These are phyloP conservation scores for Alternaria consortialis DNA, from an alignment of 2,329 filamentous ascomycete genomes.

Conservation along the genomic window DNA sequence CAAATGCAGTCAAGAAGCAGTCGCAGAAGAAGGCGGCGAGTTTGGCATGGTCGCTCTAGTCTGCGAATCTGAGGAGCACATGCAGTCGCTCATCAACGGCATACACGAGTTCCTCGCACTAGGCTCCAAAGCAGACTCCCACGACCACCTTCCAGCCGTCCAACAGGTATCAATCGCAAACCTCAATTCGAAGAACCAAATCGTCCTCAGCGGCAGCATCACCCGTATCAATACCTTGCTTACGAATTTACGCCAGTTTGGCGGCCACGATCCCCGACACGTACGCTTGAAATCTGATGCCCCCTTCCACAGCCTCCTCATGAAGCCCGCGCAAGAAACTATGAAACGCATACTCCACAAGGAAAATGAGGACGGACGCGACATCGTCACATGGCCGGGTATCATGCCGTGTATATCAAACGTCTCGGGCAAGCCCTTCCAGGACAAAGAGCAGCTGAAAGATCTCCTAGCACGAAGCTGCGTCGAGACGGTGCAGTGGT, in stretches of 20 bases:
- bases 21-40: conserved; percentile 74
- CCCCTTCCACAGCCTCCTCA: conserved; percentile 91
- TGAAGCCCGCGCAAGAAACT: conserved; percentile 81
- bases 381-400: conserved; percentile 79
- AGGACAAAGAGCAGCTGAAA: conserved; percentile 76
- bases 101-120: conserved; percentile 83
- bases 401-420: conserved; percentile 84
- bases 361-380: conserved; percentile 65
- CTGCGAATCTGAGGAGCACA: conserved; percentile 78
- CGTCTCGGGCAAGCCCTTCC: conserved; percentile 81
- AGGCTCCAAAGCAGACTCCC: conserved; percentile 72
- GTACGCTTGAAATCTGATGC: conserved; percentile 87
- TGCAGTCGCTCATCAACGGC: conserved; percentile 72
- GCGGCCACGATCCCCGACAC: conserved; percentile 88
- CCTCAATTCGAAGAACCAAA: conserved; percentile 95
- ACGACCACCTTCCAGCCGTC: conserved; percentile 75
- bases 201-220: conserved; percentile 89
- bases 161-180: conserved; percentile 92
- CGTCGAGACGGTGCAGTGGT: conserved; percentile 94
- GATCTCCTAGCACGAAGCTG: conserved; percentile 81
- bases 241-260: conserved; percentile 85
- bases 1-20: conserved; percentile 73
- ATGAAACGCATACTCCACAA: conserved; percentile 74
- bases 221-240: conserved; percentile 82
- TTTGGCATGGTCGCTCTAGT: conserved; percentile 96